Percentiles rank a stretch among this genome's conserved stretches.
These are phyloP conservation scores for Thelonectria olida DNA, from an alignment of 2,329 filamentous ascomycete species.

Conservation along the genomic window DNA sequence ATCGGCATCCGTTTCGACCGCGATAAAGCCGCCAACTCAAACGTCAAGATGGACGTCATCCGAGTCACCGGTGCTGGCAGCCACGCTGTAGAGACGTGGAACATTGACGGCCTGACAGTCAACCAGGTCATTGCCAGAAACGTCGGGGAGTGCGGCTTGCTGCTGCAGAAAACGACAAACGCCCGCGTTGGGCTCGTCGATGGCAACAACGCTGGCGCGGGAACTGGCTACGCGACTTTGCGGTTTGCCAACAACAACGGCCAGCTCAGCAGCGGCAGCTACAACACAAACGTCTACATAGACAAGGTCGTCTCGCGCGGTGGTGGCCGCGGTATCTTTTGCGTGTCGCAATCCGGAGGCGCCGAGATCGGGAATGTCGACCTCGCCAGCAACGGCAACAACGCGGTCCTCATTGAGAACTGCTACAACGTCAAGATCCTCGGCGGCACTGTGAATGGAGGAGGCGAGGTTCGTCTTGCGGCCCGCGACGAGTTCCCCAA, in stretches of 20 bases:
- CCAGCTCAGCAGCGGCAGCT: constrained; percentile 55
- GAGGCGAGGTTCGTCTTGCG: constrained; percentile 63
- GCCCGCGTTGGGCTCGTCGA: constrained; percentile 63
- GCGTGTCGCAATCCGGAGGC: constrained; percentile 65
- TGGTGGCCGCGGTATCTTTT: constrained; percentile 66
- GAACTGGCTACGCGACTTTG: constrained; percentile 64
- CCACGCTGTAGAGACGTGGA: constrained; percentile 68
- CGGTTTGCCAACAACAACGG: constrained; percentile 68
- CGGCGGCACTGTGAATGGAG: constrained; percentile 61
- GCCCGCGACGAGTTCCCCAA: constrained; percentile 64
- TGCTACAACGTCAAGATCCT: constrained; percentile 64
- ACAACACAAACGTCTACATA: constrained; percentile 61
- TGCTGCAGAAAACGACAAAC: constrained; percentile 63
- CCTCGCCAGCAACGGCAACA: constrained; percentile 62
- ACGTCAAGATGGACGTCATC: constrained; percentile 63
- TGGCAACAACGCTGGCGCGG: constrained; percentile 61
- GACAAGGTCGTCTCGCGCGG: constrained; percentile 64
- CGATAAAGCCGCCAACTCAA: constrained; percentile 60
- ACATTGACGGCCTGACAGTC: constrained; percentile 64
- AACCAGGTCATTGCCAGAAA: constrained; percentile 61
- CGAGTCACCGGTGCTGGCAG: constrained; percentile 61
- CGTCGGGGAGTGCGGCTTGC: constrained; percentile 65
- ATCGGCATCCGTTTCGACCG: constrained; percentile 67
- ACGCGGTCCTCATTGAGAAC: constrained; percentile 67
- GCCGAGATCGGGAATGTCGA: constrained; percentile 59